These are phyloP conservation scores for Pterocarpus macrocarpus DNA, from an alignment of 306 rosid species.

Conservation along the genomic window DNA sequence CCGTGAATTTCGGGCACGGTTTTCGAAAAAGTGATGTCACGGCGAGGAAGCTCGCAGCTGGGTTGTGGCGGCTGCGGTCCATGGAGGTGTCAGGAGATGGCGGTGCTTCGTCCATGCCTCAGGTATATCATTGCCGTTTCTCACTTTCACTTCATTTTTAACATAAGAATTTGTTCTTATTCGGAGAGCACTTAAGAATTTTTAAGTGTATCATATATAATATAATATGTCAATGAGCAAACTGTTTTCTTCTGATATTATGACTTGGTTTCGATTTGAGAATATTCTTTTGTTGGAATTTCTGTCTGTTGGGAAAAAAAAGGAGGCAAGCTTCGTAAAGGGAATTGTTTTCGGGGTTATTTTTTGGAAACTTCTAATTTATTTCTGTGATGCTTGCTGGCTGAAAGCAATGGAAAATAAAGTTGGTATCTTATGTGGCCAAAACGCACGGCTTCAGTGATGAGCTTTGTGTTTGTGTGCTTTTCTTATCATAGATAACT, in stretches of 20 bases:
- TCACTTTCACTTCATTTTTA: too few relatives aligned
- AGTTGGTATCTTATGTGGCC: neutral
- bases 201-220: too few relatives aligned
- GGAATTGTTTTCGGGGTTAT: neutral
- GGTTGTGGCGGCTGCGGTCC: conserved; percentile 60
- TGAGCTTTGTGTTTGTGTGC: too few relatives aligned
- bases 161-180: too few relatives aligned
- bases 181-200: too few relatives aligned
- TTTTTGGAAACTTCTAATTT: neutral
- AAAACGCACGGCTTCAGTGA: neutral
- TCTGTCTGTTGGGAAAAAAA: neutral
- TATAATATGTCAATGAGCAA: neutral
- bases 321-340: conserved; percentile 4
- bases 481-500: neutral
- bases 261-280: neutral
- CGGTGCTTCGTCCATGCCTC: conserved; percentile 18
- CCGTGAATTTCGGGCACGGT: conserved; percentile 31
- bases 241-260: neutral
- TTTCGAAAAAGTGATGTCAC: conserved; percentile 40
- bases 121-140: conserved; percentile 41
- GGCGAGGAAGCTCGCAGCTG: conserved; percentile 75
- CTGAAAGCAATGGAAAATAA: conserved; percentile 5
- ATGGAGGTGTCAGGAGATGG: conserved; percentile 40
- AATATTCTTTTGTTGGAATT: neutral
- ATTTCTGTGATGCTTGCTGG: conserved; percentile 8